Percentiles rank a stretch among this genome's conserved stretches.
Evolutionary conservation across 768 basidiomycete genomes (phyloP).

Genomic region (Leccinum disarticulatum): DNA sequence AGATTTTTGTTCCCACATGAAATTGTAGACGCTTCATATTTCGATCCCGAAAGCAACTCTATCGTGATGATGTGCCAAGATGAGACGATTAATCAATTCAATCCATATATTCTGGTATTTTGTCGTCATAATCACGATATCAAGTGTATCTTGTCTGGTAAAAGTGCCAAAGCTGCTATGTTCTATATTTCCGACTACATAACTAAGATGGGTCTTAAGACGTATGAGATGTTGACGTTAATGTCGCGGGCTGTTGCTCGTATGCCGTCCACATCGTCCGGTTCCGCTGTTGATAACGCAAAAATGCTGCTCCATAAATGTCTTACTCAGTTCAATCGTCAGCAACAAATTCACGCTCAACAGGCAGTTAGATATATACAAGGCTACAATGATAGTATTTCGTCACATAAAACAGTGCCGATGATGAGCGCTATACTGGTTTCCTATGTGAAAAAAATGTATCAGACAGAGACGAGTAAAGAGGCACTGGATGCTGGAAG

Average conservation of each 20-base stretch:
- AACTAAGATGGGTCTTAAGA: slow-evolving; percentile 33
- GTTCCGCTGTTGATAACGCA: too few relatives aligned
- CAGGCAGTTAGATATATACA: slow-evolving; percentile 33
- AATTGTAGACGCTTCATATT: slow-evolving; percentile 26
- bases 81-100: slow-evolving; percentile 31
- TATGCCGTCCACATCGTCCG: too few relatives aligned
- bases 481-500: too few relatives aligned
- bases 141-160: slow-evolving; percentile 36
- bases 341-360: slow-evolving; percentile 37
- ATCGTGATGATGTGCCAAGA: slow-evolving; percentile 27
- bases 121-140: slow-evolving; percentile 37
- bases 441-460: too few relatives aligned
- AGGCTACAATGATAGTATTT: slow-evolving; percentile 16
- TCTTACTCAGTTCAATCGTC: slow-evolving; percentile 27
- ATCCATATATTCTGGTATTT: slow-evolving; percentile 34
- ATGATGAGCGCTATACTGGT: background rate
- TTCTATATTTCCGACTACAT: slow-evolving; percentile 39
- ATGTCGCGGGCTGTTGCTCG: slow-evolving; percentile 21
- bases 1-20: slow-evolving; percentile 37
- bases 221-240: slow-evolving; percentile 23
- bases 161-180: slow-evolving; percentile 36
- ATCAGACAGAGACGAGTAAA: too few relatives aligned
- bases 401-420: background rate
- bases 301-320: slow-evolving; percentile 33
- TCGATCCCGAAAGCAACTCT: slow-evolving; percentile 33